Percentiles rank a stretch among this genome's conserved stretches.
Evolutionary conservation across 495 filamentous ascomycete genomes (phyloP).

Genomic region (Penicillium mononematosum): DNA sequence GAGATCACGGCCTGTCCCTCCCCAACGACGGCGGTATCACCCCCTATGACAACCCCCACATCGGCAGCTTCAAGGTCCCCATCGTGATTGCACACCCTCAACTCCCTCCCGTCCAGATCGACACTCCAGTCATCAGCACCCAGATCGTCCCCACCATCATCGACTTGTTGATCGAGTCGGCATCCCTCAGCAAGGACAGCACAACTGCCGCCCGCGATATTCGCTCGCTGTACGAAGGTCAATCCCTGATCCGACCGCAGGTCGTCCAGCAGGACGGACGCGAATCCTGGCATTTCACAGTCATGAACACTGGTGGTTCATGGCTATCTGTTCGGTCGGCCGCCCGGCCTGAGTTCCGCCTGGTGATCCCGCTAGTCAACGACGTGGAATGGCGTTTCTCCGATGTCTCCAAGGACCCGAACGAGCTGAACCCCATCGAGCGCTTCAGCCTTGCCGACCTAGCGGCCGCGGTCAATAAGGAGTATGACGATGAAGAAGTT

Average conservation of each 20-base stretch:
- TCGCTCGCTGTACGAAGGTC: constrained; percentile 48
- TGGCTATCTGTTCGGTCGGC: constrained; percentile 47
- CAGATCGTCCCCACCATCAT: constrained; percentile 52
- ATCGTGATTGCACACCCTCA: constrained; percentile 50
- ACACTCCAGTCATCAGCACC: constrained; percentile 42
- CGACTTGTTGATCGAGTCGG: constrained; percentile 47
- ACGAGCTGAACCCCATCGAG: constrained; percentile 36
- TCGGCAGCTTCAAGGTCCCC: constrained; percentile 51
- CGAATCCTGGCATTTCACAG: constrained; percentile 50
- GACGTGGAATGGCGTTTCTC: constrained; percentile 48
- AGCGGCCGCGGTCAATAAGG: constrained; percentile 27
- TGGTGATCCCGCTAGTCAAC: constrained; percentile 48
- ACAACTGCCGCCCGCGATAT: constrained; percentile 39
- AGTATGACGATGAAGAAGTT: constrained; percentile 39
- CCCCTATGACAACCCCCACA: constrained; percentile 51
- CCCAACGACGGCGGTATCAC: constrained; percentile 45
- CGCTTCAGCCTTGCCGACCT: constrained; percentile 40
- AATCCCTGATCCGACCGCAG: constrained; percentile 46
- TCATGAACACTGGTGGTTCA: constrained; percentile 52
- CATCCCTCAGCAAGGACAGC: constrained; percentile 34
- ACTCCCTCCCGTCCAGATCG: constrained; percentile 43
- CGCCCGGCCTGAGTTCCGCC: constrained; percentile 37
- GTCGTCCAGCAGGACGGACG: constrained; percentile 34
- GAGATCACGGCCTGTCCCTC: constrained; percentile 47
- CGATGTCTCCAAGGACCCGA: constrained; percentile 41